Conservation (phyloP, 2,329 filamentous ascomycete species). For the Catunica adiposa region DNA sequence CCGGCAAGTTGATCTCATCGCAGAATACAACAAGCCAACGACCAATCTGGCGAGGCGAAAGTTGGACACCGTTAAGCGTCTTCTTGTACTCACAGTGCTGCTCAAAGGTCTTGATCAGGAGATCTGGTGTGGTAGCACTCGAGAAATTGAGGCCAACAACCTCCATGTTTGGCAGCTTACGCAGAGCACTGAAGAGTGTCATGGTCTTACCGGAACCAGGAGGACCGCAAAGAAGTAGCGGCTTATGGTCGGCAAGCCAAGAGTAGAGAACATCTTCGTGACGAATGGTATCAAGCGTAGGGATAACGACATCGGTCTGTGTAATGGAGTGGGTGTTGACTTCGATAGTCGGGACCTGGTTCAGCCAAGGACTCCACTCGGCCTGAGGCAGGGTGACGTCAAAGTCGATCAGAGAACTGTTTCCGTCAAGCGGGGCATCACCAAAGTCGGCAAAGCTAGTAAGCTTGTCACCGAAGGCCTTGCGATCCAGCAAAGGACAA, state of each 20-base stretch:
- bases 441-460: slow-evolving; percentile 73
- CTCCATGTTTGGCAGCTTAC: slow-evolving; percentile 97
- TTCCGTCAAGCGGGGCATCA: slow-evolving; percentile 60
- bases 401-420: slow-evolving; percentile 83
- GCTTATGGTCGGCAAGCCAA: slow-evolving; percentile 97
- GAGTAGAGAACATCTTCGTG: slow-evolving; percentile 99
- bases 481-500: slow-evolving; percentile 74
- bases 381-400: slow-evolving; percentile 75
- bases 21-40: slow-evolving; percentile 98
- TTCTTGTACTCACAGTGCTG: slow-evolving; percentile 99
- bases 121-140: slow-evolving; percentile 90
- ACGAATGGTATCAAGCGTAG: slow-evolving; percentile 88
- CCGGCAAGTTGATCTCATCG: slow-evolving; percentile 97
- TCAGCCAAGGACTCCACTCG: slow-evolving; percentile 88
- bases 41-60: slow-evolving; percentile 91
- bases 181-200: slow-evolving; percentile 93
- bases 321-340: slow-evolving; percentile 97
- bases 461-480: slow-evolving; percentile 73
- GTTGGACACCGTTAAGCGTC: slow-evolving; percentile 85
- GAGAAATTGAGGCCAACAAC: slow-evolving; percentile 98
- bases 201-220: slow-evolving; percentile 99
- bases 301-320: slow-evolving; percentile 96
- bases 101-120: slow-evolving; percentile 97
- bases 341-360: slow-evolving; percentile 82
- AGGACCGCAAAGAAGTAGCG: slow-evolving; percentile 85